phyloP scores from a whole-genome alignment of 768 basidiomycete genomes.

The Russula emetica region DNA sequence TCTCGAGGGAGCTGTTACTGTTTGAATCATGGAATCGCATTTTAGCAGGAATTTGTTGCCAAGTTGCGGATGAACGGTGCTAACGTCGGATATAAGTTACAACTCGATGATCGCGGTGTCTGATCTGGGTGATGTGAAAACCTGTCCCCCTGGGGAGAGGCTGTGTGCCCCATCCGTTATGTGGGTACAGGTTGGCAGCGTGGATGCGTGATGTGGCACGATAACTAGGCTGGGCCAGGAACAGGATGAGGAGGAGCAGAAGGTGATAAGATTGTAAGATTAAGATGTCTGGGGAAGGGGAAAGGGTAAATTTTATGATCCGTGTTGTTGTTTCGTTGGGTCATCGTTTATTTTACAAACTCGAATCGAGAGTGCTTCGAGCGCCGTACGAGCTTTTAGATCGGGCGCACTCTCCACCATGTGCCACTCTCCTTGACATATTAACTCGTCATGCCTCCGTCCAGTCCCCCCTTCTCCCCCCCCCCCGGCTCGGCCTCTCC shows the following conservation, averaged over 20 bases:
- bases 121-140: conserved; percentile 19
- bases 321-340: too few species aligned
- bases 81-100: neutral
- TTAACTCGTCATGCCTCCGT: conserved; percentile 19
- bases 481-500: neutral
- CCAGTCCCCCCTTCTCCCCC: conserved; percentile 14
- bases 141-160: neutral
- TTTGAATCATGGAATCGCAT: neutral
- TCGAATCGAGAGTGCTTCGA: neutral
- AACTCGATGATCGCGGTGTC: neutral
- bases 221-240: neutral
- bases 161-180: neutral
- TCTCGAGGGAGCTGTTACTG: too few species aligned
- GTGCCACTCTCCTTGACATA: conserved; percentile 15
- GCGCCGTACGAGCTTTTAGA: neutral
- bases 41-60: neutral
- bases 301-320: conserved; percentile 8
- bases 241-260: too few species aligned
- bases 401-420: conserved; percentile 1
- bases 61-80: neutral
- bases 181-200: neutral
- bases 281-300: conserved; percentile 4
- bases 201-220: neutral
- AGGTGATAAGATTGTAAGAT: conserved; percentile 13
- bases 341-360: neutral